Conservation (phyloP, 768 basidiomycete genomes). For the Nidularia sp. region DNA sequence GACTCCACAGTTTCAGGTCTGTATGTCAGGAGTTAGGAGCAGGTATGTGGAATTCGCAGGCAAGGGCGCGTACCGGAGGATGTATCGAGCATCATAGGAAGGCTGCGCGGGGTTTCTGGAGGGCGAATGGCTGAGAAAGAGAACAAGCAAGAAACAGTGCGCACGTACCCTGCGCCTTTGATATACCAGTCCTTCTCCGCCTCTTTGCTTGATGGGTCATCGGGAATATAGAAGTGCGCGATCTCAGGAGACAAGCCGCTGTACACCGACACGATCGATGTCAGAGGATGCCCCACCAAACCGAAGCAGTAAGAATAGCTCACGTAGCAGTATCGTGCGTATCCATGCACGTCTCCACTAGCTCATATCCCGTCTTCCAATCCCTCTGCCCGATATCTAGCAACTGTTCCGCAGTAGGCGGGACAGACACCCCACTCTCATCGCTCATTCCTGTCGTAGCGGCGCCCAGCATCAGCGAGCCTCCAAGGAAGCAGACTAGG, state of each 20-base stretch:
- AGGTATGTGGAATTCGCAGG: neutral
- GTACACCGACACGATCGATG: neutral
- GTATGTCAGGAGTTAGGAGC: neutral
- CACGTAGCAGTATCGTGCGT: slow-evolving; percentile 83
- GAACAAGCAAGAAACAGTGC: neutral
- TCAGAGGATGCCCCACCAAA: no score
- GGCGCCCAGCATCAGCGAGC: slow-evolving; percentile 87
- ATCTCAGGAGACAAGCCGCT: slow-evolving; percentile 90
- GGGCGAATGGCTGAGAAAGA: neutral
- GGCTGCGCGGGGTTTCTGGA: slow-evolving; percentile 24
- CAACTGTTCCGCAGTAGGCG: slow-evolving; percentile 60
- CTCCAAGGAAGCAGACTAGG: slow-evolving; percentile 92
- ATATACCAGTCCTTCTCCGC: slow-evolving; percentile 81
- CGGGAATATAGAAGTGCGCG: slow-evolving; percentile 69
- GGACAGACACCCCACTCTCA: slow-evolving; percentile 48
- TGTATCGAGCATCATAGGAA: slow-evolving; percentile 87
- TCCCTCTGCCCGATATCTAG: slow-evolving; percentile 63
- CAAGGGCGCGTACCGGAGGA: slow-evolving; percentile 56
- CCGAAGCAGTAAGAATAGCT: slow-evolving; percentile 17
- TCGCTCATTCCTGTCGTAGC: slow-evolving; percentile 55
- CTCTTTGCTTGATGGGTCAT: slow-evolving; percentile 42
- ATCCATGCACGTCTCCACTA: slow-evolving; percentile 84
- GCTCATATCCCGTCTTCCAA: slow-evolving; percentile 77
- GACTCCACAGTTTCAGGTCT: slow-evolving; percentile 94
- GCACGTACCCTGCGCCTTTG: slow-evolving; percentile 60